phyloP scores from a whole-genome alignment of 1,284 basidiomycete genomes.

The Peniophora sp. region DNA sequence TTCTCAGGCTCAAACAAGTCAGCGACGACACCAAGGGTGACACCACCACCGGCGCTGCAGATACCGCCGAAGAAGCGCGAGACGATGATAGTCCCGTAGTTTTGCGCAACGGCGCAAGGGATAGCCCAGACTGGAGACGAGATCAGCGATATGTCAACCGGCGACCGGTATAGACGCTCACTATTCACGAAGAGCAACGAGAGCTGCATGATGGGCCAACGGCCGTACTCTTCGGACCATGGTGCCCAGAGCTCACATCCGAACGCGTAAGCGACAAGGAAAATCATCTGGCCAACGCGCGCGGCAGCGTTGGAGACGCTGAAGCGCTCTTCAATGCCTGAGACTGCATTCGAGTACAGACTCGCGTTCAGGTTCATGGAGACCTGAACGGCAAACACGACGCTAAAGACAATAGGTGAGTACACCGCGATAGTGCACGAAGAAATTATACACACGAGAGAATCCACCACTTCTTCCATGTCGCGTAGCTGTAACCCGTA shows the following conservation, averaged over 20 bases:
- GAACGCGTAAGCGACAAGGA: conserved; percentile 13
- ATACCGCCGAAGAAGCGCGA: conserved; percentile 13
- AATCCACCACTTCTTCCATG: conserved; percentile 13
- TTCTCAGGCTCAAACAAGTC: conserved; percentile 13
- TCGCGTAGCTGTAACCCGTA: conserved; percentile 11
- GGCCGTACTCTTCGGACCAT: conserved; percentile 14
- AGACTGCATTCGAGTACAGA: conserved; percentile 12
- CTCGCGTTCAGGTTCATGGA: conserved; percentile 15
- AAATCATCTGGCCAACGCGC: conserved; percentile 13
- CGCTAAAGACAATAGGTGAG: neutral
- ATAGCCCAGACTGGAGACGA: conserved; percentile 12
- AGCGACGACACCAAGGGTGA: conserved; percentile 14
- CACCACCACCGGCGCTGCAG: conserved; percentile 12
- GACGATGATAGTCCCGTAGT: conserved; percentile 11
- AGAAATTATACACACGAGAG: conserved; percentile 2
- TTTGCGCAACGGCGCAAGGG: conserved; percentile 12
- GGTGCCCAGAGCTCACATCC: conserved; percentile 15
- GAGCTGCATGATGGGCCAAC: conserved; percentile 13
- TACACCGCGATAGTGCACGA: neutral
- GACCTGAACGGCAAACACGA: conserved; percentile 13
- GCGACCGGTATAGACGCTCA: neutral
- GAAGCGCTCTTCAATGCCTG: conserved; percentile 8
- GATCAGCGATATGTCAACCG: neutral
- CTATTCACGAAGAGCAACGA: conserved; percentile 12
- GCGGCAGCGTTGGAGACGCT: conserved; percentile 8